Conservation (phyloP, 257 asterid genomes). For the Solanum chaucha region DNA sequence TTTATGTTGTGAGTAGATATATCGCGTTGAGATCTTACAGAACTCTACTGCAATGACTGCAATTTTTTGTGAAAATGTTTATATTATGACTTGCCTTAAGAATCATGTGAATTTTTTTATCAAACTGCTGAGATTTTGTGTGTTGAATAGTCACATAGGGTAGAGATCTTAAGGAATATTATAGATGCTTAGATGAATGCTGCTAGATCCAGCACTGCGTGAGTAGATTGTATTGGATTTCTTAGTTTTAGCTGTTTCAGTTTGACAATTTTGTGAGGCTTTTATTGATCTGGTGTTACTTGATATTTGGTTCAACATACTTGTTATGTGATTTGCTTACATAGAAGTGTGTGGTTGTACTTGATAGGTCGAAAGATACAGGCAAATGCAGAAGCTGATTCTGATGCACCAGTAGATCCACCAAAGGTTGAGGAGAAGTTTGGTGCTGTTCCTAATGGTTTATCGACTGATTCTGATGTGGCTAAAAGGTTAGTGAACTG, state of each 20-base stretch:
- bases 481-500: slow-evolving; percentile 42
- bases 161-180: background rate
- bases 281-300: background rate
- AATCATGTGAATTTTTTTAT: background rate
- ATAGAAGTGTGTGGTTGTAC: background rate
- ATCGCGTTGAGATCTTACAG: background rate
- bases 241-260: background rate
- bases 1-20: background rate
- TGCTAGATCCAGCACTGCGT: background rate
- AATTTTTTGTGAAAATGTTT: background rate
- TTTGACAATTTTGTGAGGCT: background rate
- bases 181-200: background rate
- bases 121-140: background rate
- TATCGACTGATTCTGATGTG: slow-evolving; percentile 87
- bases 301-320: background rate
- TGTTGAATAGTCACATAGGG: background rate
- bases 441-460: slow-evolving; percentile 72
- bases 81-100: background rate
- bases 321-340: background rate
- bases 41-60: background rate
- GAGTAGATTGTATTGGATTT: background rate
- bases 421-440: slow-evolving; percentile 84
- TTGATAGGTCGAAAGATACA: slow-evolving; percentile 51
- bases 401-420: slow-evolving; percentile 61
- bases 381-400: slow-evolving; percentile 66